Base-by-base conservation (phyloP, 495 filamentous ascomycete genomes). In the Neurospora sp. region DNA sequence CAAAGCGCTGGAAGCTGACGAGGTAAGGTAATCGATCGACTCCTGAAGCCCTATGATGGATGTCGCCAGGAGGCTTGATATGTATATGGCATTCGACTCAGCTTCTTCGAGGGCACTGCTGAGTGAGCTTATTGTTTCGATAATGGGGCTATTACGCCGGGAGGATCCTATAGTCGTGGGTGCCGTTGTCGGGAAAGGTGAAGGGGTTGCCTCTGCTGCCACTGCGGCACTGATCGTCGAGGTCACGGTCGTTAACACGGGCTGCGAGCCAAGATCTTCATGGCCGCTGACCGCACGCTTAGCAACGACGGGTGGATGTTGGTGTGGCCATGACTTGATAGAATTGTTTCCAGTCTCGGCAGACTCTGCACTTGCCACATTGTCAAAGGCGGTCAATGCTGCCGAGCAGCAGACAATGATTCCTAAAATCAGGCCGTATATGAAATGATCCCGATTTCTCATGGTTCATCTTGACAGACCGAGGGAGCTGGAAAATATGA, bases 1-100 rank as follows among this genome's bases (percentile, higher is more conserved):
- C 5, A 78, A 44, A 16, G 74, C 74, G 16, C 71, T 74, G 1
- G 76, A 77, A 9, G 75, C 74, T 1, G 77, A 77, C 4, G 74
- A 42, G 16, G 72, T 71, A 27, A 78, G 70, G 6, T 7, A 31
- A 0, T 76, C 71, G 10, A 73, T 72, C 7, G 77, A 75, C 6
- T 69, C 41, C 66, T 73, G 66, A 8, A 80, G 69, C 27, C 71
- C 66, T n/a, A 23, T 48, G 27, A 77, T 44, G 20, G 77, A 78
- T 44, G 54, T 42, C 3, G 48, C 54, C 18, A 79, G 18, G 20
- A 75, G 69, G 41, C 44, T 69, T 1, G 76, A 76, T 20, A 77
- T 42, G 27, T 70, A 74, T 1, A 69, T 6, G 0, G 73, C 73
- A 3, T 70, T 71, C 38, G 74, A 54, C 9, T 11, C 72, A 1